Conservation (phyloP, 257 asterid genomes). For the Ophiorrhiza pumila region DNA sequence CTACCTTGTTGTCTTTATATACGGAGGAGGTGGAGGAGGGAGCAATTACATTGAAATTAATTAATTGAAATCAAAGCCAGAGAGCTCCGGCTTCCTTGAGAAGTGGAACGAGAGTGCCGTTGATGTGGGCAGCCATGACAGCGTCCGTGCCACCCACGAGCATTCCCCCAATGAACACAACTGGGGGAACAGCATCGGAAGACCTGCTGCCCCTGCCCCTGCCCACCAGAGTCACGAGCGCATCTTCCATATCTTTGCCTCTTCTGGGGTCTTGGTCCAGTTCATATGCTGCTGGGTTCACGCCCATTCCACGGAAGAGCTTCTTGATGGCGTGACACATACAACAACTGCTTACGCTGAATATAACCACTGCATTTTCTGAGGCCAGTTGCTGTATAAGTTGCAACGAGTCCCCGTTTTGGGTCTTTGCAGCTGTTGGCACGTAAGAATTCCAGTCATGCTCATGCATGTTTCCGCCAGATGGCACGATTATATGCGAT, state of each 20-base stretch:
- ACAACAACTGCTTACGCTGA: slow-evolving; percentile 27
- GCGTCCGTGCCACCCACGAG: slow-evolving; percentile 25
- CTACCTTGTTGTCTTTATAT: too few relatives aligned
- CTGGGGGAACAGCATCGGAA: too few relatives aligned
- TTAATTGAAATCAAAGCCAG: slow-evolving; percentile 24
- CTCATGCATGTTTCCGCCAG: too few relatives aligned
- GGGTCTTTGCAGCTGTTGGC: too few relatives aligned
- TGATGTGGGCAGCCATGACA: slow-evolving; percentile 32
- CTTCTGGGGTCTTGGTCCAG: slow-evolving; percentile 22
- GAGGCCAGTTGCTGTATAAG: slow-evolving; percentile 20
- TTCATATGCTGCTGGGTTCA: slow-evolving; percentile 23
- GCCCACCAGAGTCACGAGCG: slow-evolving; percentile 9
- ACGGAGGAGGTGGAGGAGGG: too few relatives aligned
- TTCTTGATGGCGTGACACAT: slow-evolving; percentile 30
- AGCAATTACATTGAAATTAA: too few relatives aligned
- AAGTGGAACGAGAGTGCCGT: slow-evolving; percentile 27
- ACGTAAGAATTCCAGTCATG: too few relatives aligned
- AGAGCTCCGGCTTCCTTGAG: slow-evolving; percentile 33
- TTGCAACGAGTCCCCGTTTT: too few relatives aligned
- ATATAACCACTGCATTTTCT: slow-evolving; percentile 28
- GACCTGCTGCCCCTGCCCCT: too few relatives aligned
- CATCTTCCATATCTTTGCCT: slow-evolving; percentile 19
- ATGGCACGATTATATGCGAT: too few relatives aligned
- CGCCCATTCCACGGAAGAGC: slow-evolving; percentile 33
- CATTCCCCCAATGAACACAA: slow-evolving; percentile 30